Evolutionary conservation across 176 grass and related monocot species (phyloP).

Genomic region (Triticum dicoccoides): DNA sequence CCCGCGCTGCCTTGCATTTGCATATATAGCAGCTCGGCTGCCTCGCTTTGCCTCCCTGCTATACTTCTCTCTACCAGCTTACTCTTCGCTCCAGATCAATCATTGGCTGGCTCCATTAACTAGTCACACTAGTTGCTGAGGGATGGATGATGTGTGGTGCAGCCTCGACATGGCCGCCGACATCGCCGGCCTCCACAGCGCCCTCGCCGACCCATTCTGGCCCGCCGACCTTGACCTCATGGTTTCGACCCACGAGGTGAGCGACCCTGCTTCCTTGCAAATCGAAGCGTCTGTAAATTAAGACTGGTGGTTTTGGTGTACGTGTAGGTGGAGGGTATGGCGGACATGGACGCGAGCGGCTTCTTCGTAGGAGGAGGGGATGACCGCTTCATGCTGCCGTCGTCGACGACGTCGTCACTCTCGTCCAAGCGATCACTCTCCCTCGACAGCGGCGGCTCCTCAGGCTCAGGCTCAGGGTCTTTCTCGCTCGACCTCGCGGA

Average conservation of each 20-base stretch:
- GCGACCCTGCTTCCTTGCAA: not conserved
- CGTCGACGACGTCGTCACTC: slow-evolving; percentile 26
- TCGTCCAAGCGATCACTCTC: slow-evolving; percentile 56
- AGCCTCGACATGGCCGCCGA: slow-evolving; percentile 28
- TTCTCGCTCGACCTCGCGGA: slow-evolving; percentile 19
- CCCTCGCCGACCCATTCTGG: slow-evolving; percentile 29
- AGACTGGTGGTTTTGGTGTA: not conserved
- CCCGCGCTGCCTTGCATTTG: not conserved
- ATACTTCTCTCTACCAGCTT: not conserved
- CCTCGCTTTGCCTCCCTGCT: not conserved
- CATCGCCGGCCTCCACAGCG: slow-evolving; percentile 6
- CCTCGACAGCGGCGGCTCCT: slow-evolving; percentile 51
- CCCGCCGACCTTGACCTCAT: slow-evolving; percentile 18
- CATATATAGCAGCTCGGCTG: not conserved
- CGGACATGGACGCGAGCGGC: slow-evolving; percentile 11
- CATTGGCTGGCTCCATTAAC: not conserved
- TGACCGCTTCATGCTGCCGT: not conserved
- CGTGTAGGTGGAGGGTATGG: slow-evolving; percentile 9
- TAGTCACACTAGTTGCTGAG: not conserved
- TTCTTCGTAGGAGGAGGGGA: slow-evolving; percentile 1
- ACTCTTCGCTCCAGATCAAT: not conserved
- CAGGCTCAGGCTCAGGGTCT: slow-evolving; percentile 34
- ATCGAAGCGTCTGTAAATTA: not conserved
- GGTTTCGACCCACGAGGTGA: not conserved
- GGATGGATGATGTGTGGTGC: slow-evolving; percentile 49